Evolutionary conservation across 495 filamentous ascomycete species (phyloP).

Genomic region (Tuber umbilicatum): DNA sequence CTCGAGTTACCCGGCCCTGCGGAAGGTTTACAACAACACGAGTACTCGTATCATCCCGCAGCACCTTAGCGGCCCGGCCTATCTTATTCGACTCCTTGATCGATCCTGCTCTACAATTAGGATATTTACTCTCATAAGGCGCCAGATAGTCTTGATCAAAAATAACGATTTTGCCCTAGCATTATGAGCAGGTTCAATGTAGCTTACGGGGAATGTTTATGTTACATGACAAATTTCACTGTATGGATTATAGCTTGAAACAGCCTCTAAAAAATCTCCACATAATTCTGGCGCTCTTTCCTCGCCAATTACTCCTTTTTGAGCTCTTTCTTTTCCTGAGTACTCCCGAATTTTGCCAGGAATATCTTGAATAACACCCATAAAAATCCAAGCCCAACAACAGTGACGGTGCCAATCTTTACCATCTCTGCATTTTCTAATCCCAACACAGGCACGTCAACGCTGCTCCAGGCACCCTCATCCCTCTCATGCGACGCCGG

Average conservation of each 20-base stretch:
- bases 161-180: not conserved
- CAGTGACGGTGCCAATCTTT: conserved; percentile 62
- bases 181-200: not conserved
- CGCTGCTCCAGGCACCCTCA: conserved; percentile 20
- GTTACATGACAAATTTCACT: too few species aligned
- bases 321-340: conserved; percentile 5
- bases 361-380: conserved; percentile 68
- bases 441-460: conserved; percentile 67
- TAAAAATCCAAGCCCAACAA: conserved; percentile 62
- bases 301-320: conserved; percentile 19
- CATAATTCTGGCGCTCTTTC: conserved; percentile 3
- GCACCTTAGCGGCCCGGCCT: too few species aligned
- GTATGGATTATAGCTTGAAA: not conserved
- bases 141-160: not conserved
- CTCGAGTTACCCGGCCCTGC: conserved; percentile 25
- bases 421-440: conserved; percentile 54
- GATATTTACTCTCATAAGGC: not conserved
- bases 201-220: not conserved
- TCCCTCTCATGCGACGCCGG: conserved; percentile 46
- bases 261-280: not conserved
- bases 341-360: conserved; percentile 22
- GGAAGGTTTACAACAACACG: too few species aligned
- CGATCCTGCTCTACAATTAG: not conserved
- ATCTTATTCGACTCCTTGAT: too few species aligned
- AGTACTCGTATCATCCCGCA: too few species aligned